Base-by-base conservation (phyloP, 164 flowering plant genomes). In the Liriodendron chinense region DNA sequence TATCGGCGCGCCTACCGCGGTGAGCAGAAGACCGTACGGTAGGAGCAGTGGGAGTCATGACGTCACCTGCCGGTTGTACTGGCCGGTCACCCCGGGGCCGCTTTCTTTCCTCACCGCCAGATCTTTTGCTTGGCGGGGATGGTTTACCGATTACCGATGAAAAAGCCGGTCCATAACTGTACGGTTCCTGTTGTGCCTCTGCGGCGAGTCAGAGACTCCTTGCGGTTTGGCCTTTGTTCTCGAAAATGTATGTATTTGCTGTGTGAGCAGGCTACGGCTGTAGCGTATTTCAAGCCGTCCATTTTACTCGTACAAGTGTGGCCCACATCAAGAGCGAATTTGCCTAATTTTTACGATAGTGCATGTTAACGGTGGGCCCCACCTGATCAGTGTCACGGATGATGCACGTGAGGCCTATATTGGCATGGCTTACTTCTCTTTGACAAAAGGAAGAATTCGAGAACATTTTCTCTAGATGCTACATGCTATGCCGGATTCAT, bases 41-140 rank as follows among this genome's bases (percentile, higher is more conserved):
- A 48, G 73, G 67, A 34, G 43, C 43, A 34, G 43, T 34, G 43
- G 70, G 25, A 59, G 56, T 73, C 63, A 47, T 72, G 80, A 80
- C 80, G 78, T 83, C 83, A 79, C 63, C 70, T 53, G 70, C 76
- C 75, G 59, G 68, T 72, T 65, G 66, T 65, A 14, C 74, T 48
- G 49, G 74, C 64, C 69, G 80, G 65, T 71, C 74, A 48, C 53
- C 23, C 26, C 81, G 77, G 74, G 82, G 76, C 70, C 67, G 57
- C 56, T 34, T 48, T 65, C 23, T 65, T 20, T 47, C 71, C 18
- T 53, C 22, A 76, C 74, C 79, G 80, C 70, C 74, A 77, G 77
- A 83, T 81, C 84, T 79, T 85, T 81, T 83, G 84, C 85, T 78
- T 83, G 76, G 21, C 22, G 53, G 34, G 68, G 7, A 7, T 26